Evolutionary conservation across 139 green algal species (phyloP).

Genomic region (Chlamydomonas sp.): DNA sequence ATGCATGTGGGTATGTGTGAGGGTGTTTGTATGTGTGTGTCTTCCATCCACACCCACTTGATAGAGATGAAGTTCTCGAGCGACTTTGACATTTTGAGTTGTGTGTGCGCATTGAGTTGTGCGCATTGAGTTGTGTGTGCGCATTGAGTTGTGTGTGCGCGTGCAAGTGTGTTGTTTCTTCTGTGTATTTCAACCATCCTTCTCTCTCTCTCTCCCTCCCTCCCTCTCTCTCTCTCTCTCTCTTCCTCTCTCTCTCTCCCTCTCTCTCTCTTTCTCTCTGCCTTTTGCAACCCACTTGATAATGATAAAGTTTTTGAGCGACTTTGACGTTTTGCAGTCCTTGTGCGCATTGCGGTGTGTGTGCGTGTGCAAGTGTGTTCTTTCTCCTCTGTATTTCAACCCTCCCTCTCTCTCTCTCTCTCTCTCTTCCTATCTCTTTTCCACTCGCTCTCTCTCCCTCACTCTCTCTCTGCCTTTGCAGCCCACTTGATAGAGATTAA

Average conservation of each 20-base stretch:
- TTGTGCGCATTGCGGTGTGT: no score
- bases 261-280: neutral
- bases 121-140: neutral
- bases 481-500: constrained; percentile 91
- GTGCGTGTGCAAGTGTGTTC: no score
- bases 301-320: constrained; percentile 98
- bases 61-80: constrained; percentile 99
- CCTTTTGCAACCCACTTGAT: constrained; percentile 55
- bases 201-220: neutral
- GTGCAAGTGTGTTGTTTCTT: no score
- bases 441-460: neutral
- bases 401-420: neutral
- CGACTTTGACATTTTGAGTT: constrained; percentile 95
- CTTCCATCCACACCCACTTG: constrained; percentile 35
- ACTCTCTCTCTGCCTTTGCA: neutral
- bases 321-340: constrained; percentile 56
- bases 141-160: no score
- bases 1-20: neutral
- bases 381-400: neutral
- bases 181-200: neutral
- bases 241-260: neutral
- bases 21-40: neutral
- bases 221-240: neutral
- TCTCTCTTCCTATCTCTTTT: neutral
- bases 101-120: no score